phyloP scores from a whole-genome alignment of 108 stramenopile genomes.

The Skeletonema grethae region DNA sequence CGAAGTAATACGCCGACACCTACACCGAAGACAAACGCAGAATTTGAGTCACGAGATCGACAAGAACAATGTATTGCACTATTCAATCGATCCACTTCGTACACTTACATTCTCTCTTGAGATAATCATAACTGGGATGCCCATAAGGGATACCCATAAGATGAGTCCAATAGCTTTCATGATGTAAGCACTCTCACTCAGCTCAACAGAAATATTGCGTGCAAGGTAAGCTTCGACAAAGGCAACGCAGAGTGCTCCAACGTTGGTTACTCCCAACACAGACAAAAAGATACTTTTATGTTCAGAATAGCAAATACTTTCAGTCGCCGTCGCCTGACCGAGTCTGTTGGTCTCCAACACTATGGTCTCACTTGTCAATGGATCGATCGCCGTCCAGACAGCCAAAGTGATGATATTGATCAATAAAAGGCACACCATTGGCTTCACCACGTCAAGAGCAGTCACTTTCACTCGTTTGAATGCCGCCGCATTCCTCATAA shows the following conservation, averaged over 20 bases:
- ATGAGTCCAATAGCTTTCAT: conserved; percentile 14
- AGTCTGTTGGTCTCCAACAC: neutral
- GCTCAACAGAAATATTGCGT: too few species aligned
- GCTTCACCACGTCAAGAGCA: conserved; percentile 47
- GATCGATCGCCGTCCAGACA: conserved; percentile 39
- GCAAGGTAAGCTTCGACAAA: too few species aligned
- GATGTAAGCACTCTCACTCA: conserved; percentile 36
- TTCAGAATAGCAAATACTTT: too few species aligned
- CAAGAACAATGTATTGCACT: neutral
- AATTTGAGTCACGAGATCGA: neutral
- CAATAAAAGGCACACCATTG: conserved; percentile 38
- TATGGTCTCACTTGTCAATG: conserved; percentile 4
- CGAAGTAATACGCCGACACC: conserved; percentile 6
- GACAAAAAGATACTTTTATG: too few species aligned
- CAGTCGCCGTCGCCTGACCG: too few species aligned
- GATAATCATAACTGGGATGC: conserved; percentile 24
- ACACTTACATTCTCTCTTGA: neutral
- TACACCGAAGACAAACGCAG: neutral
- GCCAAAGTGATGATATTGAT: conserved; percentile 45
- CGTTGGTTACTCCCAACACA: too few species aligned
- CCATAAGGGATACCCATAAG: conserved; percentile 23
- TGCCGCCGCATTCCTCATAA: conserved; percentile 21
- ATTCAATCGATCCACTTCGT: neutral
- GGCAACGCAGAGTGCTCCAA: too few species aligned
- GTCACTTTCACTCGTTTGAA: conserved; percentile 59